These are phyloP conservation scores for Pezicula rhizophila DNA, from an alignment of 2,329 filamentous ascomycete genomes.

Conservation along the genomic window DNA sequence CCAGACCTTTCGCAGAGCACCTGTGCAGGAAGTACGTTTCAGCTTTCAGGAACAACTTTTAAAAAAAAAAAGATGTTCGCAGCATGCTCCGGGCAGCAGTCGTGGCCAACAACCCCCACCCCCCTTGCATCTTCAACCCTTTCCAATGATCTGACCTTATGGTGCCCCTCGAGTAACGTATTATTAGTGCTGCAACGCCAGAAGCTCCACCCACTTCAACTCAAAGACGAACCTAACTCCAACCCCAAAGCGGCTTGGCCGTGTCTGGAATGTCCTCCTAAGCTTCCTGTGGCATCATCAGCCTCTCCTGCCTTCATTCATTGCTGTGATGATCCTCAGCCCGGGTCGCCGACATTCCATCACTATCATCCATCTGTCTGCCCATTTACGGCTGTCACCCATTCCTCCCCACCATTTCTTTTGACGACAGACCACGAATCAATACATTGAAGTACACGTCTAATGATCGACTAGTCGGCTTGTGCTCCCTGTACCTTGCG, in stretches of 20 bases:
- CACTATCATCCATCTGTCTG: neutral
- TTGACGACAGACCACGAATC: neutral
- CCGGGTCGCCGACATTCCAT: neutral
- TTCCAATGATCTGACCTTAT: neutral
- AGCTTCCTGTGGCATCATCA: constrained; percentile 1
- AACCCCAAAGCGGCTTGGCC: constrained; percentile 2
- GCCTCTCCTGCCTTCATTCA: neutral
- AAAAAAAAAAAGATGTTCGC: too few relatives aligned
- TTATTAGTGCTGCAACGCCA: neutral
- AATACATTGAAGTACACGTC: constrained; percentile 16
- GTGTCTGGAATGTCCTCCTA: constrained; percentile 4
- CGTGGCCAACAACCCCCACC: neutral
- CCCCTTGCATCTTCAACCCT: neutral
- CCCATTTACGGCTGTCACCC: constrained; percentile 3
- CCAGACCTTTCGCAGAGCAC: too few relatives aligned
- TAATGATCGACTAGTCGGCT: neutral
- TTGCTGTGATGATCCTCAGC: neutral
- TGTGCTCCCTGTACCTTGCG: constrained; percentile 3
- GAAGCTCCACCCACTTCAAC: neutral
- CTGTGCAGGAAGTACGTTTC: too few relatives aligned
- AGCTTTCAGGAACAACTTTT: too few relatives aligned
- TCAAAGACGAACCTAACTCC: neutral
- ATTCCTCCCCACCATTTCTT: constrained; percentile 8
- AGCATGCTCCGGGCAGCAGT: too few relatives aligned
- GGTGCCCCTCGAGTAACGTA: too few relatives aligned